Evolutionary conservation across 345 rosid genomes (phyloP), one percentile per base, ranked within the genome.

Genomic region (Orychophragmus violaceus): DNA sequence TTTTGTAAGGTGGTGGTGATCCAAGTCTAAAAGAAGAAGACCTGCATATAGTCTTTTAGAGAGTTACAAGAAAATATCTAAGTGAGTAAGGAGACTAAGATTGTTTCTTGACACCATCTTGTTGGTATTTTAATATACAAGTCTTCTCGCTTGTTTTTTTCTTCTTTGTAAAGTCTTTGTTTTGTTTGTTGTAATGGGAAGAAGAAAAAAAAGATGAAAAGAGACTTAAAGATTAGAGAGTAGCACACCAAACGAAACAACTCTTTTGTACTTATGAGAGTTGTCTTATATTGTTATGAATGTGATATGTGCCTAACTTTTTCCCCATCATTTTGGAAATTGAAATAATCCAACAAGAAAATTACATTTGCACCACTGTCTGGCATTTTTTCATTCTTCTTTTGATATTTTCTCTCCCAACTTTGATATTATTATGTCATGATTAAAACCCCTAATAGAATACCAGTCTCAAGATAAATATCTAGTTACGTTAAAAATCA

Each of bases 191-290:
- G n/a, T n/a, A n/a, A n/a, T n/a, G n/a, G n/a, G n/a, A n/a, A n/a
- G n/a, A n/a, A n/a, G n/a, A n/a, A n/a, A n/a, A n/a, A n/a, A n/a
- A n/a, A n/a, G n/a, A n/a, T n/a, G n/a, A n/a, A n/a, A n/a, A n/a
- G n/a, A n/a, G n/a, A n/a, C n/a, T n/a, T n/a, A n/a, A n/a, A n/a
- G n/a, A n/a, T n/a, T n/a, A n/a, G n/a, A n/a, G n/a, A n/a, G n/a
- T n/a, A n/a, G 50, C 22, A 30, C 22, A 70, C 62, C 66, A 62
- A 61, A 70, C 68, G 70, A 55, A 63, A 45, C 69, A 35, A 71
- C 70, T 57, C 58, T 55, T 71, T 62, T 71, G 75, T 55, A 5
- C 24, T 63, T 63, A 6, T 54, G 75, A 71, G 75, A 45, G 50
- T 71, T 71, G 69, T 71, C 63, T 54, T 33, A 12, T 71, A 63